Evolutionary conservation across 768 basidiomycete species (phyloP).

Genomic region (Symmetrospora coprosmae): DNA sequence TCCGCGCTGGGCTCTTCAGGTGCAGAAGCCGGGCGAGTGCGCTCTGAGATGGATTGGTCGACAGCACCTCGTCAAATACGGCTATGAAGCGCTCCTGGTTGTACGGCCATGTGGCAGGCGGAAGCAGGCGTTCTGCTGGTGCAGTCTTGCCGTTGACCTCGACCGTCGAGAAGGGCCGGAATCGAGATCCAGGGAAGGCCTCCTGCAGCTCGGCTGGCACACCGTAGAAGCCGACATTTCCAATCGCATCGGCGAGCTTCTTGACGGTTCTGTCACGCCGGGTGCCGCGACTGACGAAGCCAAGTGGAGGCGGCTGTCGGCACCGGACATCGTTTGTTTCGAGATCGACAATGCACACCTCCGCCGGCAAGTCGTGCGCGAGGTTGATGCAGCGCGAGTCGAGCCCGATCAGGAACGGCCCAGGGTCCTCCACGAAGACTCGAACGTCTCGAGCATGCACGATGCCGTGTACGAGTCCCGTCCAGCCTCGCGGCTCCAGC

Average conservation of each 20-base stretch:
- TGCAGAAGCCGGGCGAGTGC: not conserved
- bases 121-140: conserved; percentile 23
- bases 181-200: conserved; percentile 27
- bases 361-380: conserved; percentile 50
- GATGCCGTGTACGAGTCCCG: conserved; percentile 41
- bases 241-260: conserved; percentile 23
- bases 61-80: not conserved
- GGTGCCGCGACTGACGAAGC: conserved; percentile 20
- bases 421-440: conserved; percentile 88
- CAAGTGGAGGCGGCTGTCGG: not conserved
- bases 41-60: not conserved
- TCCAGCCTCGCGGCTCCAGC: conserved; percentile 18
- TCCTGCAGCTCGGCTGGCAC: conserved; percentile 20
- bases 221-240: conserved; percentile 4
- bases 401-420: conserved; percentile 88
- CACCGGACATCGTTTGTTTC: conserved; percentile 41
- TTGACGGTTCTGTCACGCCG: conserved; percentile 21
- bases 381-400: conserved; percentile 72
- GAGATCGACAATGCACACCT: conserved; percentile 78
- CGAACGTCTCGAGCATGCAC: conserved; percentile 70
- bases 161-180: conserved; percentile 27
- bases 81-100: conserved; percentile 19
- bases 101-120: conserved; percentile 24
- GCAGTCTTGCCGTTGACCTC: conserved; percentile 13
- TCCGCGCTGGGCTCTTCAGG: conserved; percentile 14